Percentiles rank a stretch among this genome's conserved stretches.
Evolutionary conservation across 768 basidiomycete species (phyloP).

Genomic region (Boletus coccyginus): DNA sequence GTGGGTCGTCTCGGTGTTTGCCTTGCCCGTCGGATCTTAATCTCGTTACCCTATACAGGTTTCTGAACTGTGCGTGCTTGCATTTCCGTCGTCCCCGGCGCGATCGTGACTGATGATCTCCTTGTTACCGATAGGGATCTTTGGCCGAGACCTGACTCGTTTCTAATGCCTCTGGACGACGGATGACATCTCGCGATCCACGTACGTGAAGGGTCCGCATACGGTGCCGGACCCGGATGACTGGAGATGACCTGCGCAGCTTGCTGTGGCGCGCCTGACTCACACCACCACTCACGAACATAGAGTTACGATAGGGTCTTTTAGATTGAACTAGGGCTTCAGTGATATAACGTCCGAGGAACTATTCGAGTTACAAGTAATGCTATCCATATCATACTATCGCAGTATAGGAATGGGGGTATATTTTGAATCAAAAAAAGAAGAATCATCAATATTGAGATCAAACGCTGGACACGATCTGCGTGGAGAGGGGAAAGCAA

Average conservation of each 20-base stretch:
- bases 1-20: slow-evolving; percentile 35
- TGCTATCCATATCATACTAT: slow-evolving; percentile 21
- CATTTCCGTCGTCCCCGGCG: slow-evolving; percentile 4
- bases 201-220: neutral
- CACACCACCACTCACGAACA: slow-evolving; percentile 4
- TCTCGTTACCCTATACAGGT: slow-evolving; percentile 39
- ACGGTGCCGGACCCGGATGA: neutral
- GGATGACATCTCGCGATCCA: neutral
- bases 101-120: slow-evolving; percentile 15
- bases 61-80: slow-evolving; percentile 56
- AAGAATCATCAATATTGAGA: neutral
- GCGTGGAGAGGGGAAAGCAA: neutral
- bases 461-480: neutral
- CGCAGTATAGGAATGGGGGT: slow-evolving; percentile 10
- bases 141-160: slow-evolving; percentile 69
- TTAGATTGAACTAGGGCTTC: slow-evolving; percentile 6
- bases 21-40: slow-evolving; percentile 15
- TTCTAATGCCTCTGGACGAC: slow-evolving; percentile 41
- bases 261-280: neutral
- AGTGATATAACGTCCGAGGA: slow-evolving; percentile 14
- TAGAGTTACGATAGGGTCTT: slow-evolving; percentile 10
- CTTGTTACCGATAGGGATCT: slow-evolving; percentile 50
- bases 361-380: slow-evolving; percentile 17
- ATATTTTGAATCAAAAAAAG: slow-evolving; percentile 13
- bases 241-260: neutral